Conservation (phyloP, 345 rosid species). For the Brassica rapa region DNA sequence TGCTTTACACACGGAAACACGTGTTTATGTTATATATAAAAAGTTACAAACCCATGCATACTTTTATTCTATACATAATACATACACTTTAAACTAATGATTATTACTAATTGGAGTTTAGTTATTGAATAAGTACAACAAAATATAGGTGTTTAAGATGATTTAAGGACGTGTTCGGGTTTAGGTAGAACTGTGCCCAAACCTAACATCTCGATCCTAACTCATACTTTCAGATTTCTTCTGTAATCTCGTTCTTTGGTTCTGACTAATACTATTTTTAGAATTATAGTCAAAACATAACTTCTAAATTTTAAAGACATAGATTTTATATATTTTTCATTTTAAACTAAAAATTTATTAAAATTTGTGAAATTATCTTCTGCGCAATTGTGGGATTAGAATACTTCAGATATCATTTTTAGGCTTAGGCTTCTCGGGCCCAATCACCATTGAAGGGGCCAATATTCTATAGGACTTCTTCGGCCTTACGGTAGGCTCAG, state of each 20-base stretch:
- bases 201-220: not conserved
- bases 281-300: not conserved
- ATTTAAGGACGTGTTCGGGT: not conserved
- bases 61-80: not conserved
- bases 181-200: not conserved
- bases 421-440: too few species aligned
- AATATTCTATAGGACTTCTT: not conserved
- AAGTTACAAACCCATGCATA: not conserved
- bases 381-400: too few species aligned
- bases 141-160: not conserved
- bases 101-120: not conserved
- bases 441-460: not conserved
- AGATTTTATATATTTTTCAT: not conserved
- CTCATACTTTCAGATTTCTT: not conserved
- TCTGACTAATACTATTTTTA: not conserved
- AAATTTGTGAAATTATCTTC: too few species aligned
- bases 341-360: too few species aligned
- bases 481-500: not conserved
- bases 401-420: too few species aligned
- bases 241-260: not conserved
- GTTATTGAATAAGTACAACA: not conserved
- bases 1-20: constrained; percentile 22
- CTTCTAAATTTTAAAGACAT: not conserved
- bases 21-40: constrained; percentile 8
- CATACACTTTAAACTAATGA: not conserved